Percentiles rank a stretch among this genome's conserved stretches.
These are phyloP conservation scores for Coccinonectria pachysandricola DNA, from an alignment of 2,329 filamentous ascomycete species.

Conservation along the genomic window DNA sequence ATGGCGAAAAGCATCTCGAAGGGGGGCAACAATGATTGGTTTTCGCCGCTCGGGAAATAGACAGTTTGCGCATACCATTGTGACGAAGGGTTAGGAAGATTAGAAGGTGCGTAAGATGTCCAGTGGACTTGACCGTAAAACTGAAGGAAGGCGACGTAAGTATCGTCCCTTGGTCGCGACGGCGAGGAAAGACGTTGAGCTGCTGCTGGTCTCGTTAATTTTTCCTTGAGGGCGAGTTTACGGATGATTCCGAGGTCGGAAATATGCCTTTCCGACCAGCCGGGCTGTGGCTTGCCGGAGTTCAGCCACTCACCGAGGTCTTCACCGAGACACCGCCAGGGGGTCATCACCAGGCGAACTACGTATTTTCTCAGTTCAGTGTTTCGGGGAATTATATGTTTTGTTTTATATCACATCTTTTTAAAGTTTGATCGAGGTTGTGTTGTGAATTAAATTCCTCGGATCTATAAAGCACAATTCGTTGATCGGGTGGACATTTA, in stretches of 20 bases:
- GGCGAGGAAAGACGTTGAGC: slow-evolving; percentile 13
- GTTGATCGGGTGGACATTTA: too few relatives aligned
- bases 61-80: slow-evolving; percentile 19
- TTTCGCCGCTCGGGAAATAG: slow-evolving; percentile 1
- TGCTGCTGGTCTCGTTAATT: slow-evolving; percentile 14
- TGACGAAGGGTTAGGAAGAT: slow-evolving; percentile 7
- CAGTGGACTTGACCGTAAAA: slow-evolving; percentile 5
- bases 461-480: too few relatives aligned
- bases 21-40: slow-evolving; percentile 1
- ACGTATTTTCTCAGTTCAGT: too few relatives aligned
- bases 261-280: slow-evolving; percentile 19
- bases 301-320: slow-evolving; percentile 14
- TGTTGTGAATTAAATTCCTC: too few relatives aligned
- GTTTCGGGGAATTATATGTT: too few relatives aligned
- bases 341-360: too few relatives aligned
- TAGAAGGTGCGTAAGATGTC: slow-evolving; percentile 2
- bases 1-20: slow-evolving; percentile 6
- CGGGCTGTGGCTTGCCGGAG: slow-evolving; percentile 11
- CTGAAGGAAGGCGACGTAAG: slow-evolving; percentile 13
- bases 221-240: slow-evolving; percentile 16
- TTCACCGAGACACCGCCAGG: slow-evolving; percentile 6
- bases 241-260: slow-evolving; percentile 21
- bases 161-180: slow-evolving; percentile 17
- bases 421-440: too few relatives aligned
- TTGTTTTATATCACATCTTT: too few relatives aligned